phyloP scores from a whole-genome alignment of 1,284 basidiomycete genomes.

The Pseudozyma tsukubaensis region DNA sequence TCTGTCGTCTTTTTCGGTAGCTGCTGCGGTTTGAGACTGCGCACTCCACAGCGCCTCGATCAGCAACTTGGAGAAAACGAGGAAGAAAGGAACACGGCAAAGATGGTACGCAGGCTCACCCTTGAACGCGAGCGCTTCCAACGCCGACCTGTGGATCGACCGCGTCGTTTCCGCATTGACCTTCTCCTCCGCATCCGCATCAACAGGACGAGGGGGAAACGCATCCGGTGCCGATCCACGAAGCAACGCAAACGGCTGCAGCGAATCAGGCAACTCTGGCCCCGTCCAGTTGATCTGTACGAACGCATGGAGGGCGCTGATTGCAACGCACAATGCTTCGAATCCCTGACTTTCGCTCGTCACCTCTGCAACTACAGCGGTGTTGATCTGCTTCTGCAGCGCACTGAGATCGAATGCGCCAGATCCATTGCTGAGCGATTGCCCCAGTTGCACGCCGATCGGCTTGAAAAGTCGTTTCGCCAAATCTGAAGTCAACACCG shows the following conservation, averaged over 20 bases:
- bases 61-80: slow-evolving; percentile 81
- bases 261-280: slow-evolving; percentile 76
- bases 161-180: slow-evolving; percentile 35
- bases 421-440: slow-evolving; percentile 26
- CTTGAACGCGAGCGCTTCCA: slow-evolving; percentile 81
- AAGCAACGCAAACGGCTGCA: slow-evolving; percentile 67
- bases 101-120: slow-evolving; percentile 98
- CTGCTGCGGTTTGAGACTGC: background rate
- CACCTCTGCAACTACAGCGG: slow-evolving; percentile 5
- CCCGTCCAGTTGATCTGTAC: slow-evolving; percentile 97
- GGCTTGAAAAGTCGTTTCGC: slow-evolving; percentile 58
- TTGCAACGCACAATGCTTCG: slow-evolving; percentile 74
- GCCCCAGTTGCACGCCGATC: slow-evolving; percentile 26
- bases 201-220: slow-evolving; percentile 72
- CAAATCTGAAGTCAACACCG: slow-evolving; percentile 60
- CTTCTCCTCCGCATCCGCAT: slow-evolving; percentile 69
- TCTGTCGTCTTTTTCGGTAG: too few species aligned
- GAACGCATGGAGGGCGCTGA: slow-evolving; percentile 88
- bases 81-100: slow-evolving; percentile 77
- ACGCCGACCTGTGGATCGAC: slow-evolving; percentile 75
- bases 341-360: slow-evolving; percentile 11
- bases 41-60: slow-evolving; percentile 71
- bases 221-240: slow-evolving; percentile 65
- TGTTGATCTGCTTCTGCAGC: slow-evolving; percentile 27
- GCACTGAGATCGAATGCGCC: slow-evolving; percentile 19